Evolutionary conservation across 2,329 filamentous ascomycete genomes (phyloP).

Genomic region (Chaetomiaceae sp.): DNA sequence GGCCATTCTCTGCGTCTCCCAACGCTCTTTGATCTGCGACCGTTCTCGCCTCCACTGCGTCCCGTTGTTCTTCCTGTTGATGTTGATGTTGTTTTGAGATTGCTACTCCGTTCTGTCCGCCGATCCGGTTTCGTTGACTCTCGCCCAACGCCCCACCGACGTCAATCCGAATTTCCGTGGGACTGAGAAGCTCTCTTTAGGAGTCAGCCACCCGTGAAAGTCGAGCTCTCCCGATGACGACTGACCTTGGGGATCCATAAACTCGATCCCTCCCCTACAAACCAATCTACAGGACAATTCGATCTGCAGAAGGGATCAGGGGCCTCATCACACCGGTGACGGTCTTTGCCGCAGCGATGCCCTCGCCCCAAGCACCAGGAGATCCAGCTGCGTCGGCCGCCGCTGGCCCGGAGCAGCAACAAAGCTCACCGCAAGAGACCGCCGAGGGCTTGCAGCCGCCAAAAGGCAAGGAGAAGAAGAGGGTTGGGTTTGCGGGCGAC

Average conservation of each 20-base stretch:
- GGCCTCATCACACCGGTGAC: background rate
- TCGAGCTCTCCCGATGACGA: background rate
- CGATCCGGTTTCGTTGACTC: background rate
- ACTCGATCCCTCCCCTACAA: background rate
- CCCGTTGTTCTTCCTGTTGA: too few species aligned
- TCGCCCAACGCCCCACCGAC: background rate
- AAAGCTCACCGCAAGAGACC: background rate
- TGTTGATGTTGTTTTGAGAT: background rate
- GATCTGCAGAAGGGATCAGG: background rate
- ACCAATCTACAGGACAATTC: background rate
- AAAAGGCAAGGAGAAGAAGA: conserved; percentile 30
- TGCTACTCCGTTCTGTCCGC: background rate
- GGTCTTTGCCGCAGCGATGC: conserved; percentile 14
- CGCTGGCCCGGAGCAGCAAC: conserved; percentile 1
- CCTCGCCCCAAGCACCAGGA: conserved; percentile 13
- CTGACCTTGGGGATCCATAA: background rate
- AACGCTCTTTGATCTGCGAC: background rate
- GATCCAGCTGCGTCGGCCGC: background rate
- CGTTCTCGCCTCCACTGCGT: background rate
- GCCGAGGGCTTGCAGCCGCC: conserved; percentile 3
- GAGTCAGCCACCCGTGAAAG: too few species aligned
- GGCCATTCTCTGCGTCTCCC: background rate
- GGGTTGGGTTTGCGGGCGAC: conserved; percentile 28
- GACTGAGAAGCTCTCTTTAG: background rate
- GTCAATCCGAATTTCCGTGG: conserved; percentile 6